Evolutionary conservation across 371 early-diverging fungal species (phyloP).

Genomic region (Conidiobolus incongruus): DNA sequence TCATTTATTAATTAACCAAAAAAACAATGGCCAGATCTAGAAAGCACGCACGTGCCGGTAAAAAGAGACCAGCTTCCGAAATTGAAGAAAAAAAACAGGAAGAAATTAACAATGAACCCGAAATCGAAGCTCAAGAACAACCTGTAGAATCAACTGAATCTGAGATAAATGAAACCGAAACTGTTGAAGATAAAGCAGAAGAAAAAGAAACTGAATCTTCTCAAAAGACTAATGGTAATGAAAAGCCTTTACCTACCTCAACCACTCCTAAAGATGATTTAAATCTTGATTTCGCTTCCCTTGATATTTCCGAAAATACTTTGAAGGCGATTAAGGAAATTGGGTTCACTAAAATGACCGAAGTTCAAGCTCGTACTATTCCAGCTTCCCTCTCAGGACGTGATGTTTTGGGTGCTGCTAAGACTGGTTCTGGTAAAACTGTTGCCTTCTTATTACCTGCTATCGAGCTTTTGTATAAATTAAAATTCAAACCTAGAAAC

Average conservation of each 20-base stretch:
- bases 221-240: background rate
- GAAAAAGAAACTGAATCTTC: too few relatives aligned
- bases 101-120: too few relatives aligned
- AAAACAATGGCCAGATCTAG: too few relatives aligned
- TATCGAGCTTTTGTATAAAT: conserved; percentile 61
- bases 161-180: too few relatives aligned
- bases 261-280: conserved; percentile 9
- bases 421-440: conserved; percentile 98
- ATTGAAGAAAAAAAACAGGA: too few relatives aligned
- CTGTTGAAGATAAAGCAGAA: too few relatives aligned
- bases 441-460: conserved; percentile 95
- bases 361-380: conserved; percentile 91
- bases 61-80: too few relatives aligned
- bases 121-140: too few relatives aligned
- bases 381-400: conserved; percentile 86
- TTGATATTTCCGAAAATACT: conserved; percentile 38
- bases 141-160: too few relatives aligned
- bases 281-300: conserved; percentile 27
- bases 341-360: conserved; percentile 90
- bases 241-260: background rate
- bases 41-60: too few relatives aligned
- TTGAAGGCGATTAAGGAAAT: conserved; percentile 74
- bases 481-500: conserved; percentile 85
- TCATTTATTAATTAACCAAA: too few relatives aligned
- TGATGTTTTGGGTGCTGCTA: conserved; percentile 97